Evolutionary conservation across 2,329 filamentous ascomycete genomes (phyloP), one percentile per base, ranked within the genome.

Genomic region (Neoascochyta sp.): DNA sequence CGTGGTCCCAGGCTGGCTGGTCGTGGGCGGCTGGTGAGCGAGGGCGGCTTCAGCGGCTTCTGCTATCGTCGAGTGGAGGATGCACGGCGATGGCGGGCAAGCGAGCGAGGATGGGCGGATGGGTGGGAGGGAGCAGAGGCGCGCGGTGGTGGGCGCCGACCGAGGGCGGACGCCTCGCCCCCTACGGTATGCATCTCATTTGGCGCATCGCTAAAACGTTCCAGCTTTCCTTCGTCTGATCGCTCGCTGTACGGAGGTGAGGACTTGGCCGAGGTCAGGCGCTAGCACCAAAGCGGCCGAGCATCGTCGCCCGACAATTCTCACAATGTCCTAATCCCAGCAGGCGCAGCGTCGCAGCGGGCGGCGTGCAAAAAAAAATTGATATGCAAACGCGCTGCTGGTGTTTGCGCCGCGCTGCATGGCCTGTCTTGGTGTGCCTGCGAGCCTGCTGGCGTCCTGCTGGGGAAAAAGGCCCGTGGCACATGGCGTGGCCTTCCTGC

Each of bases 1-100:
- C 38, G 25, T 26, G 37, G 7, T 43, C 36, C 32, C 16, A 29
- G 32, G 23, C 20, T 22, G 34, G 38, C 32, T 27, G 30, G 42
- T 34, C 22, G 18, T 25, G 16, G 17, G 17, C 25, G 27, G 28
- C 20, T 28, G 15, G 34, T 23, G 39, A 14, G 38, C 12, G 21
- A 14, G 16, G 17, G 23, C 18, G 22, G 13, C 12, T 13, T 26
- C 27, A 32, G 22, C 28, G 20, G 18, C 24, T 20, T 11, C 31
- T 26, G 15, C 24, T 31, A 16, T 36, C 20, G 28, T 27, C 28
- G 31, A 16, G 43, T 25, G 34, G 27, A 10, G 18, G 37, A 24
- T 35, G 36, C 29, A 31, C 14, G 29, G 23, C 27, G 29, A 18
- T 10, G 34, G 32, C 15, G 23, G 13, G 29, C 27, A 19, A 28